phyloP scores from a whole-genome alignment of 352 stramenopile species.

The Pythium sp. region DNA sequence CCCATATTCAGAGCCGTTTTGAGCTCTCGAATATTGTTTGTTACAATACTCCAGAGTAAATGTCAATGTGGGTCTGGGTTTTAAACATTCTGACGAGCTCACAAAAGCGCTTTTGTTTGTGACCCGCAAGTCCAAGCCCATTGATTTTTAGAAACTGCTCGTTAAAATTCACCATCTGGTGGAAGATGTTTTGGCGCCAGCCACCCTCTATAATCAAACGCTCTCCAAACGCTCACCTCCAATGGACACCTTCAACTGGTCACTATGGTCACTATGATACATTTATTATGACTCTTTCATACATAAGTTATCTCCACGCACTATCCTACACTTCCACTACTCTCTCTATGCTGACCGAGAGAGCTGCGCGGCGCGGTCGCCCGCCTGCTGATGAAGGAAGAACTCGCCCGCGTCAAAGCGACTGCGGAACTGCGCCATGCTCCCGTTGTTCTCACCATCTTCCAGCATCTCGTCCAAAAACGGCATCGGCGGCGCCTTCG shows the following conservation, averaged over 20 bases:
- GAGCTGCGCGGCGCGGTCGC: slow-evolving; percentile 7
- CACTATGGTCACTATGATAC: slow-evolving; percentile 1
- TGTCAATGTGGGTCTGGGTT: not conserved
- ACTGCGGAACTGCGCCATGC: slow-evolving; percentile 17
- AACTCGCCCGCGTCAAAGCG: slow-evolving; percentile 16
- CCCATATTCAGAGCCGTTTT: not conserved
- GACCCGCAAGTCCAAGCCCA: not conserved
- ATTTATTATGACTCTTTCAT: not conserved
- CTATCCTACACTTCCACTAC: slow-evolving; percentile 4
- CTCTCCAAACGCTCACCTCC: no score
- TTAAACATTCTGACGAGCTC: not conserved
- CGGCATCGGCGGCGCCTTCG: slow-evolving; percentile 17
- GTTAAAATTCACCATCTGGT: not conserved
- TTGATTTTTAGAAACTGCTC: not conserved
- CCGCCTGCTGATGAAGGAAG: slow-evolving; percentile 1
- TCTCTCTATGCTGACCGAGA: slow-evolving; percentile 3
- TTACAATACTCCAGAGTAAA: no score
- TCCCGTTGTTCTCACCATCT: slow-evolving; percentile 20
- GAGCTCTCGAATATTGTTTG: no score
- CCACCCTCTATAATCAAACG: not conserved
- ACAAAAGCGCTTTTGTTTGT: not conserved
- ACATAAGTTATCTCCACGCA: not conserved
- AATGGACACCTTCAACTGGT: not conserved
- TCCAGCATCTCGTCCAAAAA: slow-evolving; percentile 25
- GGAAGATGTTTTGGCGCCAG: not conserved